Base-by-base conservation (phyloP, 2,329 filamentous ascomycete species). In the Calonectria naviculata region DNA sequence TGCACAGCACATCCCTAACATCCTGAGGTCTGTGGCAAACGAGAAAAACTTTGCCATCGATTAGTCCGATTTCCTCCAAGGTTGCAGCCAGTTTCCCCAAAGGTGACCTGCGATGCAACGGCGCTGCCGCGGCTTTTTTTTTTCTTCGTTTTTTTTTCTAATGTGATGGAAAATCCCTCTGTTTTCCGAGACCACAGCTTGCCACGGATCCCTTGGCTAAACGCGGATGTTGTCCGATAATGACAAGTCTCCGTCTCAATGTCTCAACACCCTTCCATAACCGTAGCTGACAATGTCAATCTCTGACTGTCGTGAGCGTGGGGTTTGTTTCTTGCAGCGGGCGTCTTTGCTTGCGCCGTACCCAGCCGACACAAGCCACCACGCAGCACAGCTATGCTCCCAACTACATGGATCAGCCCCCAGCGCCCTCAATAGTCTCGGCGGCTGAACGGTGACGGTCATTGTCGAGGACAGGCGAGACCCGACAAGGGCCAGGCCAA, bases 51-150 rank as follows among this genome's bases (percentile, higher is more conserved):
- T 74, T 69, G 68, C 42, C 46, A 47, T 49, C 42, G 38, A 62
- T 29, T 47, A 41, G 28, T 29, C 61, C 58, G 62, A 65, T 60
- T 60, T 28, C 56, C 34, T 41, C 56, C 56, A 60, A 60, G 56
- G 56, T 41, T 41, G 36, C 56, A 38, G 60, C 63, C 67, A 46
- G 26, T 42, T 46, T 60, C 65, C 65, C 69, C 42, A 47, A 24
- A 34, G 68, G 73, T 46, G 64, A 49, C 34, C 69, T 75, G 74
- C 74, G 71, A 77, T 77, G 75, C 74, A 74, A 71, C 68, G 21
- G 44, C 36, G 67, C 21, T 46, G 60, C 31, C 60, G 62, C 74
- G 67, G 68, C 65, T 36, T 36, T 56, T 46, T 41, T 41, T 52
- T 56, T 24, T 13, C 21, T 36, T 29, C 29, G 31, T 34, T 36